Conservation (phyloP, 345 rosid species). For the Rhodomyrtus tomentosa region DNA sequence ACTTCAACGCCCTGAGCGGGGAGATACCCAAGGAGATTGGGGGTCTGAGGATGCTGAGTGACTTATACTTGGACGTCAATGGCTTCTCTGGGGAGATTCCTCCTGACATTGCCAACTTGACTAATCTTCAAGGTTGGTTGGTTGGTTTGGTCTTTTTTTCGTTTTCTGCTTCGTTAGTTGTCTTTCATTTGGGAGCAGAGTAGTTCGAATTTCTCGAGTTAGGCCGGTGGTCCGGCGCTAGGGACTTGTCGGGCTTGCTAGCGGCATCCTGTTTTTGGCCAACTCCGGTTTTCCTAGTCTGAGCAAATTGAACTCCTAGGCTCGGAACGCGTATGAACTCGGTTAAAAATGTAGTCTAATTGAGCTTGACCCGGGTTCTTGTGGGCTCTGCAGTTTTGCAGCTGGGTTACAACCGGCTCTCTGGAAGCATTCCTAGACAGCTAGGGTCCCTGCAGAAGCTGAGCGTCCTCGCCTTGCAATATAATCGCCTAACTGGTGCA, state of each 20-base stretch:
- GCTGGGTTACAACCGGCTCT: constrained; percentile 75
- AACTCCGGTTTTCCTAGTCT: too few species aligned
- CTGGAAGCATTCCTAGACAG: constrained; percentile 72
- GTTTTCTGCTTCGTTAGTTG: background rate
- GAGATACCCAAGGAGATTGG: constrained; percentile 69
- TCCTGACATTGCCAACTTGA: constrained; percentile 47
- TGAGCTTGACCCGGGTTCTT: background rate
- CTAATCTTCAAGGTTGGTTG: constrained; percentile 69
- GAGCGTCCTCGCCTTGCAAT: constrained; percentile 66
- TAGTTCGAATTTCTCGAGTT: too few species aligned
- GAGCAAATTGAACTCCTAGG: background rate
- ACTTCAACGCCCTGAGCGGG: constrained; percentile 71
- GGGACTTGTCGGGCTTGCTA: too few species aligned
- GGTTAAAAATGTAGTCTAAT: background rate
- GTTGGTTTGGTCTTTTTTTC: background rate
- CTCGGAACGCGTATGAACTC: background rate
- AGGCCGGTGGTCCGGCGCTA: too few species aligned
- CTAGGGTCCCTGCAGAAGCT: constrained; percentile 63
- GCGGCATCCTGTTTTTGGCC: too few species aligned
- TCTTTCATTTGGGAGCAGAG: background rate
- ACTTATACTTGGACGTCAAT: constrained; percentile 80
- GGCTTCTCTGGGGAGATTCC: constrained; percentile 78
- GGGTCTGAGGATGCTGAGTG: constrained; percentile 42
- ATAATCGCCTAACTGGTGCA: constrained; percentile 72
- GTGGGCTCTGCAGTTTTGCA: constrained; percentile 51